Evolutionary conservation across 768 basidiomycete genomes (phyloP), one percentile per base, ranked within the genome.

Genomic region (Udeniomyces megalosporus): DNA sequence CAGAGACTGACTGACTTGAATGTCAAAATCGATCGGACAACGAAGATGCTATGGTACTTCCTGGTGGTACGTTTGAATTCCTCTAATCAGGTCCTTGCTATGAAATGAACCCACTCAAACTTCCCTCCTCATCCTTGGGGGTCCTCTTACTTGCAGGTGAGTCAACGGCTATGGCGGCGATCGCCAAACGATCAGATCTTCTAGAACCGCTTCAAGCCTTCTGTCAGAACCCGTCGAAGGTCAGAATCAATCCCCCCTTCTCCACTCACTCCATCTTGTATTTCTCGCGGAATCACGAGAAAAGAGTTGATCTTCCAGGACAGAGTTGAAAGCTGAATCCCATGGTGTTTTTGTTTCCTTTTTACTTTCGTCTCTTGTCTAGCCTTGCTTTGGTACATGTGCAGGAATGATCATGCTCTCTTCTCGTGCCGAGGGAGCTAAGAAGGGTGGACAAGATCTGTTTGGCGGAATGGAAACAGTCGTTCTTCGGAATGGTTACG

Each of bases 351-450:
- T 17, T 42, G 0, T 29, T 11, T 56, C 32, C 12, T 15, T 11
- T n/a, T 17, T 10, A 3, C 15, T 42, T 15, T 31, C 29, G 2
- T 31, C 10, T 34, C 15, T 24, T 51, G 20, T 52, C 24, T n/a
- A 60, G 58, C 62, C 56, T 5, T 57, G 49, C 14, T 46, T 52
- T 12, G 62, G 62, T 12, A 63, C 62, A 8, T 63, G 62, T 28
- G 62, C 62, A 6, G 62, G 62, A 4, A 63, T 63, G 62, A 63
- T 63, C 28, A 24, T 63, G 56, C 38, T 63, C n/a, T 35, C 62
- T 12, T n/a, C 15, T 24, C 46, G 49, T 42, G 62, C 62, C 2
- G 62, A 58, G 32, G 62, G 62, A 44, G 62, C 62, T 1, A 57
- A 56, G 50, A 63, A 63, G n/a, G 62, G 55, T n/a, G 62, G 62